Evolutionary conservation across 176 grass and related monocot genomes (phyloP).

Genomic region (Oryza punctata): DNA sequence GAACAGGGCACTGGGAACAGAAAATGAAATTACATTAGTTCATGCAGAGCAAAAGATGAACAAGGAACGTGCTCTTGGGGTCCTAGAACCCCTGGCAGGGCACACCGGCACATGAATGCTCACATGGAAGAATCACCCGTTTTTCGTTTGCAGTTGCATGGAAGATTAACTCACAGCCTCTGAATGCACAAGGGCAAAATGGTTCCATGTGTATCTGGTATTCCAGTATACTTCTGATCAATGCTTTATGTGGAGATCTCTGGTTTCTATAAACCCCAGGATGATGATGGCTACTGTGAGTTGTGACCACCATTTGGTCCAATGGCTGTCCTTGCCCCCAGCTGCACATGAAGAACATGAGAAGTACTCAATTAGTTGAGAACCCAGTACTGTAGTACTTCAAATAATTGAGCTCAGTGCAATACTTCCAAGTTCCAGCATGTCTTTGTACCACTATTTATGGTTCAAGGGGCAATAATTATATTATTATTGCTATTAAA

Average conservation of each 20-base stretch:
- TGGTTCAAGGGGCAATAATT: not conserved
- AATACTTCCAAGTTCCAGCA: conserved; percentile 15
- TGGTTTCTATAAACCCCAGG: not conserved
- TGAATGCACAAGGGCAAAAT: no score
- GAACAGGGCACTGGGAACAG: not conserved
- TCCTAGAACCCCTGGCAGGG: not conserved
- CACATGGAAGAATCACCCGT: not conserved
- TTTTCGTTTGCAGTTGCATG: not conserved
- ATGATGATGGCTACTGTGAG: not conserved
- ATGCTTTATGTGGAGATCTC: not conserved
- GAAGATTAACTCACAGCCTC: not conserved
- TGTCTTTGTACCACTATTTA: conserved; percentile 19
- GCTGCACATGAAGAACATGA: conserved; percentile 1
- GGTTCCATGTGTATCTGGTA: not conserved
- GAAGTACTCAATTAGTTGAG: conserved; percentile 23
- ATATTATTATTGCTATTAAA: not conserved
- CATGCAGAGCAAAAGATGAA: not conserved
- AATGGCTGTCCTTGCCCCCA: conserved; percentile 15
- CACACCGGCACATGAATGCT: not conserved
- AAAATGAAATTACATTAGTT: not conserved
- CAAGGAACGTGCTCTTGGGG: not conserved
- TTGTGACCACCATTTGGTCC: conserved; percentile 1
- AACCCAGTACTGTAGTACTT: not conserved
- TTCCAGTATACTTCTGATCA: not conserved
- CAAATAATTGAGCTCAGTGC: not conserved